Conservation (phyloP, 495 filamentous ascomycete genomes). For the Aspergillus funiculosus region DNA sequence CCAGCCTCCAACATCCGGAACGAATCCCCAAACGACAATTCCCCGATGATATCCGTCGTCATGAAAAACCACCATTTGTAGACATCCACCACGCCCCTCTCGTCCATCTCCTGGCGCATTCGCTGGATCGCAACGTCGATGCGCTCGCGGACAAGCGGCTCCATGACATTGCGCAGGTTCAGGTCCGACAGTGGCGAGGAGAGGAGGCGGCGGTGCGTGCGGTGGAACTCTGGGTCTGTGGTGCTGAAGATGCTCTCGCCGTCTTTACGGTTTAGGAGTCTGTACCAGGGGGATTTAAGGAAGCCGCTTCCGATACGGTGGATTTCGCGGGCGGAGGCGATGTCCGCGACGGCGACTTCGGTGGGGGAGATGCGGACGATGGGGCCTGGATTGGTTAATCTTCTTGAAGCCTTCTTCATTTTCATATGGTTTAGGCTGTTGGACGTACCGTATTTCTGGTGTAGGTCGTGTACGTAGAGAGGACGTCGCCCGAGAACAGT, state of each 20-base stretch:
- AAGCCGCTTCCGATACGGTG: slow-evolving; percentile 28
- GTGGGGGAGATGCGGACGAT: slow-evolving; percentile 38
- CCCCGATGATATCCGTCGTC: slow-evolving; percentile 51
- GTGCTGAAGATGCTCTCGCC: slow-evolving; percentile 29
- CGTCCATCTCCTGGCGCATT: slow-evolving; percentile 31
- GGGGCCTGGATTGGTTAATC: slow-evolving; percentile 22
- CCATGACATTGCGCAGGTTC: slow-evolving; percentile 15
- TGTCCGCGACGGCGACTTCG: slow-evolving; percentile 33
- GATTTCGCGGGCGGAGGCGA: slow-evolving; percentile 28
- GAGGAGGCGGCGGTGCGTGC: slow-evolving; percentile 26
- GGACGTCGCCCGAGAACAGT: neutral
- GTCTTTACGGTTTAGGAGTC: slow-evolving; percentile 11
- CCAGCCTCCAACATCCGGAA: slow-evolving; percentile 51
- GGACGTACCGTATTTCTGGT: slow-evolving; percentile 19
- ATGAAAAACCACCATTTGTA: slow-evolving; percentile 54
- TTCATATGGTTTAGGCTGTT: too few relatives aligned
- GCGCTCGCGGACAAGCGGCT: slow-evolving; percentile 25
- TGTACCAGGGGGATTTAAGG: slow-evolving; percentile 20
- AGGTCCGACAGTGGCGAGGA: slow-evolving; percentile 37
- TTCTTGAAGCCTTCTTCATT: too few relatives aligned
- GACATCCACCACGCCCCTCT: slow-evolving; percentile 36
- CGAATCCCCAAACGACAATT: slow-evolving; percentile 53
- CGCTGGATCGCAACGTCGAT: slow-evolving; percentile 29
- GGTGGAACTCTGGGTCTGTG: slow-evolving; percentile 25
- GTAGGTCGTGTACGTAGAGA: slow-evolving; percentile 16